A percentile compares a stretch with the other conserved stretches of the same genome.
Evolutionary conservation across 1,284 basidiomycete genomes (phyloP).

Genomic region (Ganoderma sinense): DNA sequence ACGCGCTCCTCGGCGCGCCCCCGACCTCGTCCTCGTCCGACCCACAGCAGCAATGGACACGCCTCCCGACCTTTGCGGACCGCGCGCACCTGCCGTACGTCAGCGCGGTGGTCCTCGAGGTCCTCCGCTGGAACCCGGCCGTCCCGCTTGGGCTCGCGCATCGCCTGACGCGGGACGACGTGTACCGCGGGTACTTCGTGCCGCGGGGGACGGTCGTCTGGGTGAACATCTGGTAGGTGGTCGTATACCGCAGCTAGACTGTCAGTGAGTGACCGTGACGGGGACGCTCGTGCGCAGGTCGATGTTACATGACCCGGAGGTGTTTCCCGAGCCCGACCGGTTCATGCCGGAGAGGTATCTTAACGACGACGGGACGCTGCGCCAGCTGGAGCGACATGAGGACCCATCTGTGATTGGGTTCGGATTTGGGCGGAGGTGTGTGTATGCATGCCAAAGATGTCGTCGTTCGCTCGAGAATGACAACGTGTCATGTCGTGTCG

Average conservation of each 20-base stretch:
- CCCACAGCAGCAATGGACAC: slow-evolving; percentile 22
- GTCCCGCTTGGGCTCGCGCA: slow-evolving; percentile 40
- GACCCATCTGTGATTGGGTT: slow-evolving; percentile 33
- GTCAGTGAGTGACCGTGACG: background rate
- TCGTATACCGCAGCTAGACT: background rate
- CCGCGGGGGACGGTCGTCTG: slow-evolving; percentile 41
- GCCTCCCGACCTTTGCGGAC: slow-evolving; percentile 44
- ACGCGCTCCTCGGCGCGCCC: slow-evolving; percentile 39
- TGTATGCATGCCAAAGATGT: background rate
- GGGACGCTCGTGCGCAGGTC: slow-evolving; percentile 30
- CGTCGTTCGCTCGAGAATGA: background rate
- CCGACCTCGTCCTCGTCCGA: background rate
- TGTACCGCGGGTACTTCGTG: slow-evolving; percentile 36
- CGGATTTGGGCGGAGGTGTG: slow-evolving; percentile 39
- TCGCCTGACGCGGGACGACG: slow-evolving; percentile 39
- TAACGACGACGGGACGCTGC: slow-evolving; percentile 23
- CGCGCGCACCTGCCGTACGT: slow-evolving; percentile 43
- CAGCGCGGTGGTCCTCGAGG: slow-evolving; percentile 45
- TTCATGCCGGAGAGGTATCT: slow-evolving; percentile 39
- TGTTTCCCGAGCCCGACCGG: slow-evolving; percentile 33
- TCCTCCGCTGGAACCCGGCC: slow-evolving; percentile 43
- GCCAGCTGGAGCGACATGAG: slow-evolving; percentile 26
- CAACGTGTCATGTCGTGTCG: background rate
- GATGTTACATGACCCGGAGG: slow-evolving; percentile 38
- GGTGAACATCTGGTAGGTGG: slow-evolving; percentile 44